Percentiles rank a stretch among this genome's conserved stretches.
These are phyloP conservation scores for Purpureocillium lavendulum DNA, from an alignment of 2,329 filamentous ascomycete species.

Conservation along the genomic window DNA sequence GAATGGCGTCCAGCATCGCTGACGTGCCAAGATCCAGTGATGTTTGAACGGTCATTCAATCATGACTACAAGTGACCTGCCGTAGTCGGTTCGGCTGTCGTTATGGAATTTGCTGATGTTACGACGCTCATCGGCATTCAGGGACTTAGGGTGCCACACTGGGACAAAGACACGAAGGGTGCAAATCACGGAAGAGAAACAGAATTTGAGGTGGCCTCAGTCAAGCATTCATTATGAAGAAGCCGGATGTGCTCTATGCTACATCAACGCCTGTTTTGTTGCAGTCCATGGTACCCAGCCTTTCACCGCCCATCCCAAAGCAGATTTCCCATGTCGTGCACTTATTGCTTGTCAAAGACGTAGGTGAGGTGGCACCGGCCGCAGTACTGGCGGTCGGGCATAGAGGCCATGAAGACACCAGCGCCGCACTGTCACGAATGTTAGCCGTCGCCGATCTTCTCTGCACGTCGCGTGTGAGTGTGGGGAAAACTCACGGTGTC, in stretches of 20 bases:
- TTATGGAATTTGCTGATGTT: not conserved
- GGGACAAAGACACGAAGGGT: too few species aligned
- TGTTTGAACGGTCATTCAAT: too few species aligned
- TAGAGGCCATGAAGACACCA: conserved; percentile 99
- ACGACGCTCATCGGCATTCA: too few species aligned
- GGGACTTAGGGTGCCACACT: too few species aligned
- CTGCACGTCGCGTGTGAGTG: too few species aligned
- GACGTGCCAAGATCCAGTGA: too few species aligned
- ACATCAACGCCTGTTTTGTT: conserved; percentile 35
- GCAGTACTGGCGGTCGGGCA: conserved; percentile 99
- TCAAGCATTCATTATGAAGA: conserved; percentile 31
- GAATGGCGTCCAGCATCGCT: too few species aligned
- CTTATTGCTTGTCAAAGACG: conserved; percentile 62
- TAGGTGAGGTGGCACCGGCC: conserved; percentile 66
- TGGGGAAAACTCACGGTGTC: conserved; percentile 80
- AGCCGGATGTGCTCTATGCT: conserved; percentile 31
- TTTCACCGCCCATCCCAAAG: conserved; percentile 21
- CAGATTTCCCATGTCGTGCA: conserved; percentile 17
- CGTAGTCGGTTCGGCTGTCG: too few species aligned
- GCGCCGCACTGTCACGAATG: conserved; percentile 99
- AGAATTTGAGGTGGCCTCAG: too few species aligned
- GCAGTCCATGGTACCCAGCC: conserved; percentile 21
- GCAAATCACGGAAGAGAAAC: too few species aligned
- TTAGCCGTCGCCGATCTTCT: too few species aligned
- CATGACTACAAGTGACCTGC: too few species aligned